Conservation (phyloP, 345 rosid species). For the Salix koriyanagi region DNA sequence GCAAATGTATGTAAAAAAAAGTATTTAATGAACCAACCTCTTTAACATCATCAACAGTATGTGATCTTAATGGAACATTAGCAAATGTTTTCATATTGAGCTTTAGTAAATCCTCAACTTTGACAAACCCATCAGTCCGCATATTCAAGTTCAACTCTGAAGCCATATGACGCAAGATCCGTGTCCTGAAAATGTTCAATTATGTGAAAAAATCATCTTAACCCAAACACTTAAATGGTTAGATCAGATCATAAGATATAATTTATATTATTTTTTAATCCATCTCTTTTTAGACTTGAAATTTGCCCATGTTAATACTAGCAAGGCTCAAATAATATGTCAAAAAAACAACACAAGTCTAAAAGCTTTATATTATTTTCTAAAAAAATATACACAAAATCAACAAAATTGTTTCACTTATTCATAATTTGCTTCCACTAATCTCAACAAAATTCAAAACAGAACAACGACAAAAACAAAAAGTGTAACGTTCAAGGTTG, state of each 20-base stretch:
- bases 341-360: no score
- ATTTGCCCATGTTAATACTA: no score
- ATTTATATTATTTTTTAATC: no score
- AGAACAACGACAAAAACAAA: neutral
- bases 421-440: neutral
- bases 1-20: neutral
- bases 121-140: constrained; percentile 76
- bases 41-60: constrained; percentile 65
- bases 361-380: no score
- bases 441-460: neutral
- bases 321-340: no score
- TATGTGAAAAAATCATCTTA: no score
- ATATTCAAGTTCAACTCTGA: constrained; percentile 64
- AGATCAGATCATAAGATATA: no score
- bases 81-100: constrained; percentile 71
- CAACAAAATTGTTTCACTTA: neutral
- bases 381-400: neutral
- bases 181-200: constrained; percentile 44
- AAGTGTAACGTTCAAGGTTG: neutral
- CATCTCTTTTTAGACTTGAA: no score
- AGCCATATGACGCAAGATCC: constrained; percentile 76
- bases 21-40: constrained; percentile 47
- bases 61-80: constrained; percentile 56
- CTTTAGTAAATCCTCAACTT: constrained; percentile 63
- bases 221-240: no score